Evolutionary conservation across 2,329 filamentous ascomycete species (phyloP), one percentile per base, ranked within the genome.

Genomic region (Monosporascus ibericus): DNA sequence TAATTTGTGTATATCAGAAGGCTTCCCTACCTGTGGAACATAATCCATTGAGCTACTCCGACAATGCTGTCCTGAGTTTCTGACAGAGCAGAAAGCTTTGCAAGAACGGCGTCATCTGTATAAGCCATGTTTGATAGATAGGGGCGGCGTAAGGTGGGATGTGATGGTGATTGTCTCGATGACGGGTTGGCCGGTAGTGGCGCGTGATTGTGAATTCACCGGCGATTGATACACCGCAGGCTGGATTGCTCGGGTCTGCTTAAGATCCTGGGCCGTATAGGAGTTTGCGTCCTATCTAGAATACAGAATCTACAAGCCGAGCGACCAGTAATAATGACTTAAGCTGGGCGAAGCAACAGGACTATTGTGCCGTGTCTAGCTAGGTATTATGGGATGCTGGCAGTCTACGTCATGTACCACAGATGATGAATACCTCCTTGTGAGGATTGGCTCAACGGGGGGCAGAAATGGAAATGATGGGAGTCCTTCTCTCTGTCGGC

Each of bases 11-110:
- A 47, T 36, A 46, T 48, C 51, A 49, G 55, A 37, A 53, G 48
- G 55, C 53, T 52, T 48, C 59, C 69, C 57, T 84, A 95, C 91
- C 91, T 87, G 74, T 99, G 92, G 70, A 99, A 99, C 87, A 99
- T 95, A 56, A 99, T 94, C 95, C 95, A 99, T 84, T 97, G 92
- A 53, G 94, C 91, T 57, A 95, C 92, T 37, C 90, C 92, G 55
- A 95, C 83, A 66, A 99, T 97, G 72, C 91, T 95, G 69, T 99
- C 94, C 70, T 99, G 92, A 11, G 91, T 95, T 73, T 99, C 95
- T 72, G 96, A 96, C 57, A 99, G 82, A 42, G 91, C 90, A 34
- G 92, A 95, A 50, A 99, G 86, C 76, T 96, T 96, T 50, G 92
- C 90, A 69, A 92, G 84, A 52, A 99, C 91, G 47, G 91, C 89